Conservation (phyloP, 2,329 filamentous ascomycete genomes). For the Teratosphaeria nubilosa region DNA sequence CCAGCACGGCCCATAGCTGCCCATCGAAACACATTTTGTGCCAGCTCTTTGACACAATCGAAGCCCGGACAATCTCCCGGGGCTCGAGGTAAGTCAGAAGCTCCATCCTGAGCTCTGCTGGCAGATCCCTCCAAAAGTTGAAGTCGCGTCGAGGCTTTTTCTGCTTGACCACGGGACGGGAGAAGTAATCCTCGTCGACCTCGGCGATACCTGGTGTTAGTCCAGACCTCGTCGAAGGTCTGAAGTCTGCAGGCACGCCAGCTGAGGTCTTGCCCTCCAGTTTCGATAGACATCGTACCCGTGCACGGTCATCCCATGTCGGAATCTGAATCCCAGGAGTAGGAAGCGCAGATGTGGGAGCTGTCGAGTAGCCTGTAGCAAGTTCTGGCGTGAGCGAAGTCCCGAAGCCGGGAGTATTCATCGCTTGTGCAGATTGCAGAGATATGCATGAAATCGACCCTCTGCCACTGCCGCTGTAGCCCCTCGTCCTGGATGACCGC, state of each 20-base stretch:
- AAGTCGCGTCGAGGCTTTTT: slow-evolving; percentile 27
- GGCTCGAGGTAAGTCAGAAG: slow-evolving; percentile 68
- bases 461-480: slow-evolving; percentile 53
- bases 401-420: slow-evolving; percentile 44
- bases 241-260: slow-evolving; percentile 54
- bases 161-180: slow-evolving; percentile 21
- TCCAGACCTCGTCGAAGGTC: slow-evolving; percentile 33
- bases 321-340: slow-evolving; percentile 38
- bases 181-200: slow-evolving; percentile 38
- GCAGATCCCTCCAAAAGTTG: slow-evolving; percentile 73
- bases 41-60: slow-evolving; percentile 68
- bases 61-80: slow-evolving; percentile 69
- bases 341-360: slow-evolving; percentile 42
- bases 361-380: slow-evolving; percentile 47
- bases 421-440: slow-evolving; percentile 41
- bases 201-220: slow-evolving; percentile 24
- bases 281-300: slow-evolving; percentile 45
- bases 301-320: slow-evolving; percentile 42
- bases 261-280: slow-evolving; percentile 43
- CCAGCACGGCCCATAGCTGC: slow-evolving; percentile 79
- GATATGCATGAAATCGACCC: slow-evolving; percentile 57
- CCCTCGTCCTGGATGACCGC: slow-evolving; percentile 55
- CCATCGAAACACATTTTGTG: slow-evolving; percentile 84
- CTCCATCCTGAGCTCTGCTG: slow-evolving; percentile 68
- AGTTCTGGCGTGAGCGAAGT: slow-evolving; percentile 47